Percentiles rank a stretch among this genome's conserved stretches.
Evolutionary conservation across 225 moss, liverwort and hornwort genomes (phyloP).

Genomic region (Pseudoscleropodium purum): DNA sequence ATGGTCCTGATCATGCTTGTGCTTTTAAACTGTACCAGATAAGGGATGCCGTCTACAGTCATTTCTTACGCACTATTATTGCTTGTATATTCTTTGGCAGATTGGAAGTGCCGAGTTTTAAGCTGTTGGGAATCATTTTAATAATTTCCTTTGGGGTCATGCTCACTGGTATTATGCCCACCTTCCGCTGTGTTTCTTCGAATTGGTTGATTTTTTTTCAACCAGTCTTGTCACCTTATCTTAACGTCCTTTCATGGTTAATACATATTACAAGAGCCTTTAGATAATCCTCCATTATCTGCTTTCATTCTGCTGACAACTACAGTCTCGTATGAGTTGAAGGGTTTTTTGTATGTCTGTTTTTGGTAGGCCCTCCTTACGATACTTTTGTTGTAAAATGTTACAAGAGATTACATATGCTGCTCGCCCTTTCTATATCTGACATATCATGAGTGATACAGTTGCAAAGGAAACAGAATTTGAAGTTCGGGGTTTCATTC

Average conservation of each 20-base stretch:
- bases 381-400: neutral
- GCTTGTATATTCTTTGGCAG: constrained; percentile 27
- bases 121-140: constrained; percentile 79
- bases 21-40: neutral
- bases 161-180: constrained; percentile 59
- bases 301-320: neutral
- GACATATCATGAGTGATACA: constrained; percentile 49
- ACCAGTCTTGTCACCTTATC: neutral
- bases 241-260: neutral
- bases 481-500: constrained; percentile 73
- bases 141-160: constrained; percentile 85
- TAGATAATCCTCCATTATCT: neutral
- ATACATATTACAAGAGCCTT: neutral
- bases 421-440: constrained; percentile 8
- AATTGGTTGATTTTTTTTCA: neutral
- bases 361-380: neutral
- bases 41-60: neutral
- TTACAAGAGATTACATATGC: neutral
- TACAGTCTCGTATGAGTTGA: neutral
- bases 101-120: constrained; percentile 92
- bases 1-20: neutral
- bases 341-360: neutral
- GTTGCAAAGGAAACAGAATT: constrained; percentile 87
- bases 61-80: neutral
- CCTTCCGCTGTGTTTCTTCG: neutral